These are phyloP conservation scores for Cydonia oblonga DNA, from an alignment of 331 rosid genomes.

Conservation along the genomic window DNA sequence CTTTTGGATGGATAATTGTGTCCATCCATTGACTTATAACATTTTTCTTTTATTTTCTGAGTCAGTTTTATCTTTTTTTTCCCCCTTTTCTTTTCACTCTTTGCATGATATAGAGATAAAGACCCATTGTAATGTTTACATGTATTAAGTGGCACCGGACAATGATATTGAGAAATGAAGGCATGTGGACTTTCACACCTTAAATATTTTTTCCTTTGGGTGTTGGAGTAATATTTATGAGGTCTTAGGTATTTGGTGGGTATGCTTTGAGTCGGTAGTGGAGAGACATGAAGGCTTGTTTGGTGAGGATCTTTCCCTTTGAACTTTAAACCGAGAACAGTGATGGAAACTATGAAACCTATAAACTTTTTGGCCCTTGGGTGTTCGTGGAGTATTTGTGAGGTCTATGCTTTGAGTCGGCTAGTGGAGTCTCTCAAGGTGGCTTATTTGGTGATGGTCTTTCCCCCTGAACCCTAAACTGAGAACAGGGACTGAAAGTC, in stretches of 20 bases:
- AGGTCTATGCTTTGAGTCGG: too few species aligned
- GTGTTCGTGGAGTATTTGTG: too few species aligned
- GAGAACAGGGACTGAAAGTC: background rate
- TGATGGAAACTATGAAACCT: too few species aligned
- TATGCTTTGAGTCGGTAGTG: background rate
- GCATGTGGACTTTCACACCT: background rate
- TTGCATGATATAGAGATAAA: background rate
- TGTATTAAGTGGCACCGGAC: background rate
- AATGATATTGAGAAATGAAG: background rate
- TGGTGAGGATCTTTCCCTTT: background rate
- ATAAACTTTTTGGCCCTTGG: too few species aligned
- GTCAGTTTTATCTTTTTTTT: too few species aligned
- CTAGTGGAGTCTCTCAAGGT: background rate
- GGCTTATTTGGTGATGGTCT: background rate
- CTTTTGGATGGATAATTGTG: background rate
- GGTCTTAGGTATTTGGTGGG: background rate
- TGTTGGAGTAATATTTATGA: background rate
- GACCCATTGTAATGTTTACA: background rate
- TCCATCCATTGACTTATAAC: background rate
- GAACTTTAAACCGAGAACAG: background rate
- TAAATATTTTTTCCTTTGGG: background rate
- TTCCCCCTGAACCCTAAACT: background rate
- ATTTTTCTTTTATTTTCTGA: background rate
- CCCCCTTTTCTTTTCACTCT: background rate
- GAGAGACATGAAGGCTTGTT: background rate